Evolutionary conservation across 805 yeast genomes (phyloP).

Genomic region (Myxozyma kluyveri): DNA sequence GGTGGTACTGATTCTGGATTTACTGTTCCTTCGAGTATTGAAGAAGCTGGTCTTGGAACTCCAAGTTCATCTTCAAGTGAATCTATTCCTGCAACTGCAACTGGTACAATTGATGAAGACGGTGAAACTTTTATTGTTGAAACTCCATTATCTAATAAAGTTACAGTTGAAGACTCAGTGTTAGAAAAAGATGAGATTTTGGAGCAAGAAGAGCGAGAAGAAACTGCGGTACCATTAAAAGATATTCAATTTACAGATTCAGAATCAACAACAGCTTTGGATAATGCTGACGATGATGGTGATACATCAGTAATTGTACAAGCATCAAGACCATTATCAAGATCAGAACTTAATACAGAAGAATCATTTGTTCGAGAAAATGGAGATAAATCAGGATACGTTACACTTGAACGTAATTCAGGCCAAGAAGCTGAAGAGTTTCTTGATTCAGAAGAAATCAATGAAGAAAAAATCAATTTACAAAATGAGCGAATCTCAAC

Average conservation of each 20-base stretch:
- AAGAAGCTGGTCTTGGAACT: neutral
- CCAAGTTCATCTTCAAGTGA: neutral
- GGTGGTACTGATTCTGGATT: neutral
- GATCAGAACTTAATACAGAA: constrained; percentile 2
- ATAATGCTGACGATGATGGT: constrained; percentile 8
- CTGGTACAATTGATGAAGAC: constrained; percentile 7
- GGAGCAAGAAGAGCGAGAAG: constrained; percentile 15
- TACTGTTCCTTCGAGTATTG: neutral
- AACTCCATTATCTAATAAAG: constrained; percentile 1
- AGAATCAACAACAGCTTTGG: neutral
- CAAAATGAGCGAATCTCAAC: neutral
- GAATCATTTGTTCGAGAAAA: constrained; percentile 23
- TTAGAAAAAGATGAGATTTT: constrained; percentile 12
- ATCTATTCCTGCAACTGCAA: neutral
- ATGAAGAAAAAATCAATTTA: constrained; percentile 8
- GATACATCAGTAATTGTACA: constrained; percentile 18
- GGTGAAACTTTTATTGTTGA: constrained; percentile 13
- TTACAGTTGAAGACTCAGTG: constrained; percentile 11
- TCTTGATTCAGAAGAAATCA: constrained; percentile 21
- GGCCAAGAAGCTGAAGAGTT: constrained; percentile 25
- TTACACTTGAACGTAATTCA: constrained; percentile 14
- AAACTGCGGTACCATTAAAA: constrained; percentile 1
- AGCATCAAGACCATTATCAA: constrained; percentile 16
- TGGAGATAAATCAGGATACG: constrained; percentile 21
- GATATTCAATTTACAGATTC: neutral